These are phyloP conservation scores for Pythium dissotocum DNA, from an alignment of 352 stramenopile species.

Conservation along the genomic window DNA sequence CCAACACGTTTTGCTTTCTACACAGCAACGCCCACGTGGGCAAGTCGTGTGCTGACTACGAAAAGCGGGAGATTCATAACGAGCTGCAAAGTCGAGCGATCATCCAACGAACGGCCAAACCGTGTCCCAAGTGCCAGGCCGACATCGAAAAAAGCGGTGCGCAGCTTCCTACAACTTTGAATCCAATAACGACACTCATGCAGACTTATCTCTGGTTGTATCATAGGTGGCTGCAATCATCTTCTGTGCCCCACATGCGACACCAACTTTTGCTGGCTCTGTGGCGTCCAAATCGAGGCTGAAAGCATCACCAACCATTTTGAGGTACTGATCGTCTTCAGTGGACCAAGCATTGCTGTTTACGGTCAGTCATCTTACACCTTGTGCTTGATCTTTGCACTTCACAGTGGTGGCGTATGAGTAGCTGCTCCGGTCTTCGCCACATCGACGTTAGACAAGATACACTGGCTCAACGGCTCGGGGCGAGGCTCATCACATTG, in stretches of 20 bases:
- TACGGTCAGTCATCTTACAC: neutral
- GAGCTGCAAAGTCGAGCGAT: conserved; percentile 39
- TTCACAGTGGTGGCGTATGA: conserved; percentile 21
- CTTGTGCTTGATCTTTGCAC: neutral
- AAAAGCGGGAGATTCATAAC: conserved; percentile 8
- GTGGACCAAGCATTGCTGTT: too few relatives aligned
- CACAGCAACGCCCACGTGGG: conserved; percentile 83
- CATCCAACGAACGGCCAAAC: conserved; percentile 41
- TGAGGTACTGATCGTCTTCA: conserved; percentile 3
- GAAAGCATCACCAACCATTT: conserved; percentile 22
- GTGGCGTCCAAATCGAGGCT: conserved; percentile 43
- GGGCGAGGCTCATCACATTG: conserved; percentile 13
- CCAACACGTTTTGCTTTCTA: conserved; percentile 81
- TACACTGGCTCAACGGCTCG: neutral
- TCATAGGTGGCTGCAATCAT: conserved; percentile 61
- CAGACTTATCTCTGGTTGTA: neutral
- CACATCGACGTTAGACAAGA: conserved; percentile 19
- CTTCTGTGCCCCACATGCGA: conserved; percentile 50
- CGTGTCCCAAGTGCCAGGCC: conserved; percentile 52
- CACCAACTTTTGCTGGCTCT: conserved; percentile 72
- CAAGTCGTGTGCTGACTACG: conserved; percentile 68
- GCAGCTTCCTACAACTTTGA: too few relatives aligned
- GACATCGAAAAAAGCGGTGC: conserved; percentile 55
- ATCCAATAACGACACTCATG: too few relatives aligned
- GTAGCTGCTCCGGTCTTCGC: conserved; percentile 18